phyloP scores from a whole-genome alignment of 2,329 filamentous ascomycete genomes.

The Dissoconium aciculare region DNA sequence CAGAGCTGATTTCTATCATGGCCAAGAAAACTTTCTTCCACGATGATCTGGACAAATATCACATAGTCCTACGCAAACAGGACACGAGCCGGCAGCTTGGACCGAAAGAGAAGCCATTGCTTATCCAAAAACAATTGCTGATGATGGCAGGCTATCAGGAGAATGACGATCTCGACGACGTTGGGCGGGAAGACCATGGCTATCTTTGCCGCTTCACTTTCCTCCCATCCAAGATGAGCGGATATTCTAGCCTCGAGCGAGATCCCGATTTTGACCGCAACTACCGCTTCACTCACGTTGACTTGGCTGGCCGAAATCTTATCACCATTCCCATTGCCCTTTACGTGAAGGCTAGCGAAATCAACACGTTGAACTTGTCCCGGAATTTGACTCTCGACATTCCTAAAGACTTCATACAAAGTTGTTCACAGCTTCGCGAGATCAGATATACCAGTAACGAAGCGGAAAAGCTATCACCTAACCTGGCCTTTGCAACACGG shows the following conservation, averaged over 20 bases:
- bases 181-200: conserved; percentile 92
- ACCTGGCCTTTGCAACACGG: conserved; percentile 63
- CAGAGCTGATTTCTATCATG: conserved; percentile 76
- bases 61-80: conserved; percentile 89
- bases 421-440: conserved; percentile 78
- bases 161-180: conserved; percentile 74
- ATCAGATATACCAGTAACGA: conserved; percentile 96
- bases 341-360: conserved; percentile 81
- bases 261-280: conserved; percentile 70
- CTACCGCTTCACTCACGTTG: conserved; percentile 87
- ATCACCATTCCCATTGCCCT: conserved; percentile 89
- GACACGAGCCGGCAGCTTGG: conserved; percentile 71
- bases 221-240: conserved; percentile 73
- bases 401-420: conserved; percentile 90
- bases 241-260: conserved; percentile 53
- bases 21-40: conserved; percentile 89
- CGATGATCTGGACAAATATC: conserved; percentile 82
- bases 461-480: conserved; percentile 68
- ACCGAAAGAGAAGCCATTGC: conserved; percentile 62
- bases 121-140: conserved; percentile 81
- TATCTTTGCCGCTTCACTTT: conserved; percentile 96
- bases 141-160: conserved; percentile 86
- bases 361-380: conserved; percentile 87
- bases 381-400: conserved; percentile 84
- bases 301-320: conserved; percentile 76